Evolutionary conservation across 2,329 filamentous ascomycete species (phyloP), one percentile per base, ranked within the genome.

Genomic region (Penicillium occitanis): DNA sequence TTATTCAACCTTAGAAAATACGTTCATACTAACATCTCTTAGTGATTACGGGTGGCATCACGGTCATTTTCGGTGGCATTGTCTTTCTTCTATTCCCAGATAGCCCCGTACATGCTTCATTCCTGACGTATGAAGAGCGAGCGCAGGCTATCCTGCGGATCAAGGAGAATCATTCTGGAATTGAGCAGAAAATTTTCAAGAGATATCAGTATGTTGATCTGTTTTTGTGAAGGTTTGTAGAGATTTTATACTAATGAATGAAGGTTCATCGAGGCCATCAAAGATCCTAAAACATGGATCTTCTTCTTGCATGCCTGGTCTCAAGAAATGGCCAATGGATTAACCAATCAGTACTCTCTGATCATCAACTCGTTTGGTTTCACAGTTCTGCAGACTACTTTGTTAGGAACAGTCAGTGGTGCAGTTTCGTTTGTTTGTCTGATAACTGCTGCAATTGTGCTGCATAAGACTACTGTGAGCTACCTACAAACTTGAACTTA

Each of bases 321-420:
- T 1, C 74, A 80, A 50, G 79, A 81, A 69, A 75, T 81, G 64
- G 64, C 64, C 1, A 66, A 66, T 58, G 64, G 64, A 7, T 13
- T 66, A 63, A 78, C 79, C 1, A 81, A 80, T 57, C 79, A 80
- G 64, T 78, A 78, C 70, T 79, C 78, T 0, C 71, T 83, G 0
- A 79, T 82, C 53, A 79, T 82, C 68, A 81, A 80, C 30, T 80
- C 78, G 0, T 82, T 82, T 60, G 80, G 80, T 3, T 82, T 82
- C 14, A 66, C 76, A 68, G 13, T 77, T 69, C 48, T 72, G 19
- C 65, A 66, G 30, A 66, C 64, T 11, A 66, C 64, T 10, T 33
- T 66, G 17, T 22, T 62, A 2, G 64, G 64, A 33, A 66, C 64
- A 75, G 53, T 75, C 74, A 28, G 70, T 71, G 67, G 73, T 37